Evolutionary conservation across 148 eudicot species (phyloP).

Genomic region (Rhododendron vialii): DNA sequence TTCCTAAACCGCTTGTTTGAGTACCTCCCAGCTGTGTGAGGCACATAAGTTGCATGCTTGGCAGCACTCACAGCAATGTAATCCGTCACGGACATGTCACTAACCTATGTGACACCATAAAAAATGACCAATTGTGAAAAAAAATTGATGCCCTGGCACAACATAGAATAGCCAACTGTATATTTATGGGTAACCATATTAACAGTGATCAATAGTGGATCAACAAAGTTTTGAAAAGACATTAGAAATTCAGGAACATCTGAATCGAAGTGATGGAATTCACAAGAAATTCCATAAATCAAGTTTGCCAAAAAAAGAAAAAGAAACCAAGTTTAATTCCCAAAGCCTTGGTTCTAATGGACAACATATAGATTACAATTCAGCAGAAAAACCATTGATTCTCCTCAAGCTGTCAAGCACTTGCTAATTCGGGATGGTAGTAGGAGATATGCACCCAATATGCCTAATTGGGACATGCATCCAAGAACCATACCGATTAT

Average conservation of each 20-base stretch:
- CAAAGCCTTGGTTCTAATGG: not conserved
- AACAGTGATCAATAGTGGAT: not conserved
- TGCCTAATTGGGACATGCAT: not conserved
- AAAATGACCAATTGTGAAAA: not conserved
- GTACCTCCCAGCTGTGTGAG: constrained; percentile 59
- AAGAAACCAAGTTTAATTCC: not conserved
- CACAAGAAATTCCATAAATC: not conserved
- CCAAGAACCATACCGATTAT: not conserved
- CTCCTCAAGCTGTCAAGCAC: not conserved
- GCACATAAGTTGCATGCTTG: constrained; percentile 44
- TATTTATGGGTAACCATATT: not conserved
- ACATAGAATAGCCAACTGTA: not conserved
- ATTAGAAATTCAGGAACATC: not conserved
- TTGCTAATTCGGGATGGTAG: not conserved
- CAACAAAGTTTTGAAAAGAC: not conserved
- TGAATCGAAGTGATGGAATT: not conserved
- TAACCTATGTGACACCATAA: constrained; percentile 18
- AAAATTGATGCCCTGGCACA: not conserved
- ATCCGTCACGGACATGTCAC: constrained; percentile 46
- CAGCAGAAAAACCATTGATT: not conserved
- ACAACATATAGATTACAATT: not conserved
- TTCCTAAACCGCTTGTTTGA: constrained; percentile 44
- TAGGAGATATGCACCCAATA: not conserved
- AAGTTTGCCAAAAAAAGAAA: not conserved
- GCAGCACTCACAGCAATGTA: constrained; percentile 46